Percentiles rank a stretch among this genome's conserved stretches.
These are phyloP conservation scores for Draba incana DNA, from an alignment of 345 rosid genomes.

Conservation along the genomic window DNA sequence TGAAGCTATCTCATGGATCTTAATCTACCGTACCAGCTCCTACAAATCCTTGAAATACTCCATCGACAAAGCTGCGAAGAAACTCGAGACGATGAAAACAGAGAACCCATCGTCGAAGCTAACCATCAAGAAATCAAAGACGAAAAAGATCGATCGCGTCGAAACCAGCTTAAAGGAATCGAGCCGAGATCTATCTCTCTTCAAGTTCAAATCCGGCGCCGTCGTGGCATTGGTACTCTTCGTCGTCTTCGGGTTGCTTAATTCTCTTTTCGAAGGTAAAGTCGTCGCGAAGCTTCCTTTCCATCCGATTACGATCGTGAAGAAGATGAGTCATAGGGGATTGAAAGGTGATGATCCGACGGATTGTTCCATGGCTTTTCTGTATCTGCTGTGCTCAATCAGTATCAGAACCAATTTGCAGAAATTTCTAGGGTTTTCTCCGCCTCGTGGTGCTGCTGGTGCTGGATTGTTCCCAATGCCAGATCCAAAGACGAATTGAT, in stretches of 20 bases:
- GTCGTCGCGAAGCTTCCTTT: constrained; percentile 94
- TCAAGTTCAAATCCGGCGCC: constrained; percentile 99
- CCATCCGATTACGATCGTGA: constrained; percentile 70
- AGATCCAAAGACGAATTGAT: constrained; percentile 72
- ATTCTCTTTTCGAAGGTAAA: constrained; percentile 93
- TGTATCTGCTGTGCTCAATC: constrained; percentile 81
- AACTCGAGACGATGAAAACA: constrained; percentile 90
- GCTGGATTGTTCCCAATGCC: constrained; percentile 93
- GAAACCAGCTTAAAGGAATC: constrained; percentile 92
- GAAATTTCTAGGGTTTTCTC: constrained; percentile 81
- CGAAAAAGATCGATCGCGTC: constrained; percentile 96
- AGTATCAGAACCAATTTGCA: constrained; percentile 90
- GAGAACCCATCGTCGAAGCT: constrained; percentile 57
- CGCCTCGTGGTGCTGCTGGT: constrained; percentile 72
- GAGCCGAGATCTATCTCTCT: constrained; percentile 89
- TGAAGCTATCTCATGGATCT: constrained; percentile 94
- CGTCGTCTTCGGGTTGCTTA: constrained; percentile 85
- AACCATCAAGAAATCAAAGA: constrained; percentile 69
- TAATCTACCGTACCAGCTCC: constrained; percentile 93
- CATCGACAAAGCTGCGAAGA: constrained; percentile 93
- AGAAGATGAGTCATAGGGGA: constrained; percentile 96
- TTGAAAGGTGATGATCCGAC: constrained; percentile 79
- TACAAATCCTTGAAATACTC: constrained; percentile 93
- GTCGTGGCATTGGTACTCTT: constrained; percentile 92
- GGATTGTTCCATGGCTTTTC: constrained; percentile 96